Percentiles rank a stretch among this genome's conserved stretches.
Conservation (phyloP, 306 rosid species). For the Sicyos baderoa region DNA sequence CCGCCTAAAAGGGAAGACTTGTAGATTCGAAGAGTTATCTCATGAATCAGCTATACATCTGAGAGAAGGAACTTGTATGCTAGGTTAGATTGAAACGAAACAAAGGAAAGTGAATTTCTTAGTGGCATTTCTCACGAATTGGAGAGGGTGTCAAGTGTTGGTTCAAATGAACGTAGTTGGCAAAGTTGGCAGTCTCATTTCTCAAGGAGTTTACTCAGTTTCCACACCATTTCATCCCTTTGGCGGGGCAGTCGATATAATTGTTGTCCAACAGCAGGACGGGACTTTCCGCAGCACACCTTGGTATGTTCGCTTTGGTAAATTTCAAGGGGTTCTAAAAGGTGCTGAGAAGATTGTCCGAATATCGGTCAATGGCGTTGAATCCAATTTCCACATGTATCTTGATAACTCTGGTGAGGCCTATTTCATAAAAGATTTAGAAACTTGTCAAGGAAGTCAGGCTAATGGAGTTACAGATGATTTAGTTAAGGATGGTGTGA, state of each 20-base stretch:
- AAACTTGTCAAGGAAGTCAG: slow-evolving; percentile 18
- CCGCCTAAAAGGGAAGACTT: too few species aligned
- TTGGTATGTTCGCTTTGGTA: slow-evolving; percentile 95
- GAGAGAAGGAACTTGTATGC: too few species aligned
- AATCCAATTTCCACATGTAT: slow-evolving; percentile 81
- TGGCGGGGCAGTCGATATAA: slow-evolving; percentile 95
- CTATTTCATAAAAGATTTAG: slow-evolving; percentile 67
- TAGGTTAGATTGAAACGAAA: slow-evolving; percentile 22
- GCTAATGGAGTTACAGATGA: slow-evolving; percentile 3
- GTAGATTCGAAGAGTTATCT: too few species aligned
- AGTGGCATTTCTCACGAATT: slow-evolving; percentile 11
- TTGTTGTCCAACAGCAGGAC: slow-evolving; percentile 93
- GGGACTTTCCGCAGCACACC: slow-evolving; percentile 86
- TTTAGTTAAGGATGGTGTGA: background rate
- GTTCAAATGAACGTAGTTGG: slow-evolving; percentile 82
- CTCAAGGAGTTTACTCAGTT: slow-evolving; percentile 86
- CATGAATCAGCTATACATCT: too few species aligned
- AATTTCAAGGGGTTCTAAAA: slow-evolving; percentile 93
- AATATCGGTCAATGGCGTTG: slow-evolving; percentile 68
- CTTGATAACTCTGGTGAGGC: slow-evolving; percentile 98
- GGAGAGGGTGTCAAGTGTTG: slow-evolving; percentile 24
- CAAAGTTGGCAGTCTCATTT: slow-evolving; percentile 74
- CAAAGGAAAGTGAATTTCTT: slow-evolving; percentile 25
- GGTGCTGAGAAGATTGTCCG: slow-evolving; percentile 73
- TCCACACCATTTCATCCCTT: slow-evolving; percentile 96